A percentile compares a stretch with the other conserved stretches of the same genome.
Evolutionary conservation across 116 monocot genomes (phyloP).

Genomic region (Papilionanthe hybrid): DNA sequence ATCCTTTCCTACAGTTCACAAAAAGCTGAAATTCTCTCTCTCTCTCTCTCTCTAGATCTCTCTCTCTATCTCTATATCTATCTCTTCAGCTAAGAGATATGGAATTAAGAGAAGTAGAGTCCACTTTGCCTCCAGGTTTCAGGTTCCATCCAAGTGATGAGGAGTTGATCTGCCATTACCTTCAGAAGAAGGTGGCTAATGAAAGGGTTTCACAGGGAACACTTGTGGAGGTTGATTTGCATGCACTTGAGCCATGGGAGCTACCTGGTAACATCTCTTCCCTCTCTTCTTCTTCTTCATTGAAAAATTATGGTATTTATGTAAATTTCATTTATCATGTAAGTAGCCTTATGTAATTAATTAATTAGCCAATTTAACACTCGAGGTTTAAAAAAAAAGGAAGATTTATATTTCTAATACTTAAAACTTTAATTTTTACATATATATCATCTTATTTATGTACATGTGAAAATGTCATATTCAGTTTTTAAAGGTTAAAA

Average conservation of each 20-base stretch:
- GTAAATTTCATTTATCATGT: no score
- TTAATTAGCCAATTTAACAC: no score
- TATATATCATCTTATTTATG: no score
- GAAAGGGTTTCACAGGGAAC: slow-evolving; percentile 29
- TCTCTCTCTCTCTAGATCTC: not conserved
- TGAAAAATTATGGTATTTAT: not conserved
- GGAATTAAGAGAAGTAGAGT: slow-evolving; percentile 51
- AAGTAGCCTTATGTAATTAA: no score
- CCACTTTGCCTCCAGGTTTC: slow-evolving; percentile 58
- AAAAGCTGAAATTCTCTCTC: not conserved
- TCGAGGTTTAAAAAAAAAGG: no score
- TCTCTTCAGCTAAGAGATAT: not conserved
- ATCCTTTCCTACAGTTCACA: no score
- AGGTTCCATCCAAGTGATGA: slow-evolving; percentile 67
- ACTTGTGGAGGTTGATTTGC: slow-evolving; percentile 66
- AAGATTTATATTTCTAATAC: no score
- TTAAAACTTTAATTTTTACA: no score
- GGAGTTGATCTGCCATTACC: slow-evolving; percentile 61
- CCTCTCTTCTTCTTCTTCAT: not conserved
- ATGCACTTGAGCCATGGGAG: slow-evolving; percentile 67
- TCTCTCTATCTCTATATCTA: not conserved
- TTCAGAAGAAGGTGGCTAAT: slow-evolving; percentile 44
- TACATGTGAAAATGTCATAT: no score
- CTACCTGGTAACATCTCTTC: slow-evolving; percentile 43
- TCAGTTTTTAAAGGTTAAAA: no score